Base-by-base conservation (phyloP, 164 flowering plant species). In the Nelumbo lutea region DNA sequence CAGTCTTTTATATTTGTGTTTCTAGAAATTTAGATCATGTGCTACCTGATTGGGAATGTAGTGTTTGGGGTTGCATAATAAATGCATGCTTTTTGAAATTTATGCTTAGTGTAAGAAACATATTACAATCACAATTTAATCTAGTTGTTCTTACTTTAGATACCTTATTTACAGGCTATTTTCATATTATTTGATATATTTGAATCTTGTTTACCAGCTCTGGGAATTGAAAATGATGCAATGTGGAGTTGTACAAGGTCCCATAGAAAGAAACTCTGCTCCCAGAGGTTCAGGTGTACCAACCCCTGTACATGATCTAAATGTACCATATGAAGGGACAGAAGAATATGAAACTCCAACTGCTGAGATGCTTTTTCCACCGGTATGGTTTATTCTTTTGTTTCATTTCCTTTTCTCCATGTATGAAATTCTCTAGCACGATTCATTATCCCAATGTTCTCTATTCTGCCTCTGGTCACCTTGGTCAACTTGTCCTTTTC, bases 211-310 rank as follows among this genome's bases (percentile, higher is more conserved):
- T 47, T 64, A 10, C 44, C 70, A 75, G 78, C 50, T 70, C n/a
- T 75, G 78, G 74, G 78, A 70, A 68, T 44, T 70, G 40, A 75
- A 75, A 58, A 66, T 75, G 74, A 40, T 62, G 64, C 71, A 70
- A 70, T 57, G 78, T 67, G 78, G 71, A 38, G 71, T 63, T 2
- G 59, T 70, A 58, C 53, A 56, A 40, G 68, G 74, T 45, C 58
- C 68, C 6, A 55, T 61, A 55, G 68, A 56, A 59, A 62, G 71
- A 56, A 68, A 53, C 61, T 42, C 71, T 58, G 47, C 78, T 53
- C 59, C 70, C 11, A 42, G 70, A 14, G 56, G 8, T 8, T 50
- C 51, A 6, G 59, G 57, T 44, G 57, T 38, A 38, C 60, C 65
- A 27, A 57, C 78, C 9, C 72, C 68, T 40, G 72, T 71, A 38